Evolutionary conservation across 2,329 filamentous ascomycete species (phyloP), one percentile per base, ranked within the genome.

Genomic region (Fusarium guadeloupense): DNA sequence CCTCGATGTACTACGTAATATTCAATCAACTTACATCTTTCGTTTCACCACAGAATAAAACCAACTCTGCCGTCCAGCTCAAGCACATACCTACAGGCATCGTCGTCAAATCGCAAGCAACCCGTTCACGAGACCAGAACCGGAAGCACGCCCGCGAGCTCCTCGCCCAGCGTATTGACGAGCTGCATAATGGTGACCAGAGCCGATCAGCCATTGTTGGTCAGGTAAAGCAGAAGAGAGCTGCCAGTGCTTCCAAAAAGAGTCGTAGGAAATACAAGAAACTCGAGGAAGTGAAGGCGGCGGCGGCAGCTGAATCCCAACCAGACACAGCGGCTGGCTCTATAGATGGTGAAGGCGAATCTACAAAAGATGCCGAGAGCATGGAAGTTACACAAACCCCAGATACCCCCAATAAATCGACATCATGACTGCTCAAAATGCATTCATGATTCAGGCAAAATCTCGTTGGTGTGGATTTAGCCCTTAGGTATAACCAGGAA

Each of bases 21-120:
- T 19, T 6, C 23, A 19, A 7, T 20, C 26, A 13, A 46, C 57
- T 56, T 33, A 64, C 40, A 25, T 14, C 14, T 7, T 31, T 38
- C 17, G 13, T n/a, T 20, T 21, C 31, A 23, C 35, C 7, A 42
- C 59, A 89, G 89, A 99, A 99, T 78, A 99, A 99, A 86, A 99
- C 95, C 21, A 93, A 89, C 64, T 97, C 92, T 0, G 94, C 94
- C 31, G 94, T 97, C 3, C 95, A 99, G 74, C 82, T 99, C 30
- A 95, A 89, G 67, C 95, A 99, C 75, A 78, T 90, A 14, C 92
- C 94, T 6, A 96, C 93, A 1, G 94, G 94, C 59, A 87, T 97
- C 47, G 93, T 98, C 13, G 86, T 99, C 62, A 99, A 99, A 78
- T 94, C 87, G 51, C 95, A 99, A 77, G 92, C 89, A 17, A 98